Evolutionary conservation across 176 grass and related monocot species (phyloP).

Genomic region (Ensete glaucum): DNA sequence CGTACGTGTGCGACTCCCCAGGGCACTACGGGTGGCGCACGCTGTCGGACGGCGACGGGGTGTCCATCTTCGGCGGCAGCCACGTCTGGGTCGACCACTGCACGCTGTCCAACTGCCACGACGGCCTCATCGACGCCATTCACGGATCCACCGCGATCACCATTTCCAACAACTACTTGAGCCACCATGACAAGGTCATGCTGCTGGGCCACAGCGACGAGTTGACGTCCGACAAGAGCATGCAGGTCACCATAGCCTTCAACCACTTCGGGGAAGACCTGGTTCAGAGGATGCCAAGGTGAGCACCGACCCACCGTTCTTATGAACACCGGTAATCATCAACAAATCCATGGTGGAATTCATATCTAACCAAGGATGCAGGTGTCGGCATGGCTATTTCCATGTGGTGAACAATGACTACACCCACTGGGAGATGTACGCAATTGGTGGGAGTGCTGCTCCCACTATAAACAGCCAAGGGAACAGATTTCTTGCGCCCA

Average conservation of each 20-base stretch:
- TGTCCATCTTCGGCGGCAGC: constrained; percentile 20
- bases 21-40: constrained; percentile 23
- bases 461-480: constrained; percentile 24
- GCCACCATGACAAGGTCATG: constrained; percentile 22
- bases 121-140: constrained; percentile 18
- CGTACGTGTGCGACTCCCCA: constrained; percentile 16
- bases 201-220: constrained; percentile 16
- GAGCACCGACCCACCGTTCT: too few species aligned
- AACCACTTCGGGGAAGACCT: constrained; percentile 23
- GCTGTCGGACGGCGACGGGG: constrained; percentile 22
- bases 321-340: too few species aligned
- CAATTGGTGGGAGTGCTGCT: constrained; percentile 10
- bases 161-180: constrained; percentile 19
- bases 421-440: constrained; percentile 21
- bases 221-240: constrained; percentile 5
- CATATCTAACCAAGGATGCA: neutral
- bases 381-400: constrained; percentile 20
- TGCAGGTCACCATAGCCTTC: constrained; percentile 24
- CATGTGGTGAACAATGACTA: constrained; percentile 25
- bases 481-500: constrained; percentile 9
- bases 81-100: constrained; percentile 25
- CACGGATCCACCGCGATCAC: constrained; percentile 19
- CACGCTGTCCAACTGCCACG: constrained; percentile 18
- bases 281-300: constrained; percentile 17
- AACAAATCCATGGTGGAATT: too few species aligned